These are phyloP conservation scores for Diaporthe sp. DNA, from an alignment of 2,329 filamentous ascomycete species.

Conservation along the genomic window DNA sequence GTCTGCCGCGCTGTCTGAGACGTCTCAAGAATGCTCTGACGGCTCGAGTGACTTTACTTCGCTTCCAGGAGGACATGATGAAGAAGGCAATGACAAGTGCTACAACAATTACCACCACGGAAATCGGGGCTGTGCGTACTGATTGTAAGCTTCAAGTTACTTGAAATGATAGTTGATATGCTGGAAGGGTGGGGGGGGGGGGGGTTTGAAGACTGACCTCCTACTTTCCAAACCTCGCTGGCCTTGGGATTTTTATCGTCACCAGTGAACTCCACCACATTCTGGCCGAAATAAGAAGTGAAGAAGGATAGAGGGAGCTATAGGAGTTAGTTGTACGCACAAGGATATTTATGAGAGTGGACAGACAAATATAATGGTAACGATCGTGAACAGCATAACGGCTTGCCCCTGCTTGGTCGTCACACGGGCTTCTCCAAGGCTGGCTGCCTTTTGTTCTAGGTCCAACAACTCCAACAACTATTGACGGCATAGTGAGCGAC, in stretches of 20 bases:
- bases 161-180: no score
- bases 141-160: background rate
- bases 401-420: background rate
- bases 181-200: fast-evolving
- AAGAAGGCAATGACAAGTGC: background rate
- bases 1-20: no score
- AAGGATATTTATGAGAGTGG: background rate
- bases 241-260: background rate
- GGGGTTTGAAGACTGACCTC: background rate
- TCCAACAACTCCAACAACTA: background rate
- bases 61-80: background rate
- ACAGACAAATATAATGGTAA: background rate
- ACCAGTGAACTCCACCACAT: background rate
- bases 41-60: no score
- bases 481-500: background rate
- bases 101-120: background rate
- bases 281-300: background rate
- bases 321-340: background rate
- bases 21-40: no score
- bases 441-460: background rate
- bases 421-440: background rate
- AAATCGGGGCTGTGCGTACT: background rate
- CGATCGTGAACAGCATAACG: background rate
- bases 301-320: background rate
- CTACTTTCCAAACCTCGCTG: background rate